These are phyloP conservation scores for Giardia duodenalis DNA, from an alignment of 208 protist genomes.

Conservation along the genomic window DNA sequence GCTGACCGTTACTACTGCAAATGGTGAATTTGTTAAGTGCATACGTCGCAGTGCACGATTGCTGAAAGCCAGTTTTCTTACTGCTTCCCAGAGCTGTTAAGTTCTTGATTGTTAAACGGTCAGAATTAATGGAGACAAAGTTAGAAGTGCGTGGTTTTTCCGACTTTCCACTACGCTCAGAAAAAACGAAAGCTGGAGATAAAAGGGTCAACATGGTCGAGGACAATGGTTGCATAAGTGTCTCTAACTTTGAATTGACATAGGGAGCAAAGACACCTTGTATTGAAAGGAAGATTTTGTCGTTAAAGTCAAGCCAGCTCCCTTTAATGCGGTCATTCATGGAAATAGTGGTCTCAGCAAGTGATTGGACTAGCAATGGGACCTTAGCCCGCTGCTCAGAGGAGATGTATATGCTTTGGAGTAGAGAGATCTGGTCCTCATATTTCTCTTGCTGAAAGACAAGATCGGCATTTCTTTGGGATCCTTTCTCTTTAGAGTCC, in stretches of 20 bases:
- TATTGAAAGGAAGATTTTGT: background rate
- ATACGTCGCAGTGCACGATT: background rate
- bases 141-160: background rate
- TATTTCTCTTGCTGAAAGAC: no score
- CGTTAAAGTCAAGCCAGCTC: background rate
- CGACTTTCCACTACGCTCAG: background rate
- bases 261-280: constrained; percentile 12
- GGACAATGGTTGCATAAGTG: background rate
- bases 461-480: background rate
- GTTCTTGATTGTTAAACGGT: background rate
- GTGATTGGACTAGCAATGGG: background rate
- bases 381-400: background rate
- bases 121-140: background rate
- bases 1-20: background rate
- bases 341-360: background rate
- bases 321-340: background rate
- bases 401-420: no score
- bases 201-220: background rate
- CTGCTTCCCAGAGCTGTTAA: background rate
- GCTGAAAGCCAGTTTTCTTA: background rate
- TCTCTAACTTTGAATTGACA: constrained; percentile 1
- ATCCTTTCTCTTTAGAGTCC: background rate
- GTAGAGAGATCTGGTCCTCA: no score
- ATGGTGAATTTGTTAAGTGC: constrained; percentile 18
- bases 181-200: background rate